Percentiles rank a stretch among this genome's conserved stretches.
Conservation (phyloP, 495 filamentous ascomycete genomes). For the Extremus antarcticus region DNA sequence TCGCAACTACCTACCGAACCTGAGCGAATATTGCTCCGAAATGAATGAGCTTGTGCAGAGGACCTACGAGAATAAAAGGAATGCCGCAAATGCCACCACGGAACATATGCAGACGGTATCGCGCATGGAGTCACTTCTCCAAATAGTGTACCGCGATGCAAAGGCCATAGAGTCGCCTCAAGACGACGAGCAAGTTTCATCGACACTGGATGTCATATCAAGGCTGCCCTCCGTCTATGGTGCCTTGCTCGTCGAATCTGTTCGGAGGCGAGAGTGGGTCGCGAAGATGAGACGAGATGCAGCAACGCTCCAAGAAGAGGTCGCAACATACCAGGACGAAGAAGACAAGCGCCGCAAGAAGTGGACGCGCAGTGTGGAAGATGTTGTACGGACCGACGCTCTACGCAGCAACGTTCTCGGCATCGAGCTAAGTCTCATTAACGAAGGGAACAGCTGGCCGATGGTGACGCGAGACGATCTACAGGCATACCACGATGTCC, state of each 20-base stretch:
- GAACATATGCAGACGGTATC: conserved; percentile 73
- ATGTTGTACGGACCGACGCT: conserved; percentile 41
- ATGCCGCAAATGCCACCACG: conserved; percentile 46
- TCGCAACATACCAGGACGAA: conserved; percentile 81
- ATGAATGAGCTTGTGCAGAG: conserved; percentile 62
- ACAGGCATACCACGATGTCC: conserved; percentile 41
- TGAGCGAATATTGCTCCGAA: conserved; percentile 58
- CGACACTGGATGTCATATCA: conserved; percentile 61
- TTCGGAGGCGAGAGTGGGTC: conserved; percentile 78
- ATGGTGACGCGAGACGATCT: conserved; percentile 46
- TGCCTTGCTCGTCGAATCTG: conserved; percentile 71
- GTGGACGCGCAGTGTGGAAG: conserved; percentile 73
- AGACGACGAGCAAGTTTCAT: conserved; percentile 60
- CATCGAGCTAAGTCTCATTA: conserved; percentile 74
- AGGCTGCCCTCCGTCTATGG: conserved; percentile 82
- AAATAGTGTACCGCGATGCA: conserved; percentile 59
- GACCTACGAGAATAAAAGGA: conserved; percentile 51
- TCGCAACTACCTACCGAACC: conserved; percentile 71
- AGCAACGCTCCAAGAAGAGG: conserved; percentile 75
- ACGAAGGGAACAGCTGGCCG: conserved; percentile 74
- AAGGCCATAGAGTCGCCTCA: conserved; percentile 56
- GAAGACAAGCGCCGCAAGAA: conserved; percentile 78
- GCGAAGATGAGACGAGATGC: conserved; percentile 82
- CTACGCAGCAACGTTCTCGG: conserved; percentile 56
- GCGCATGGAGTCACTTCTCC: conserved; percentile 59